phyloP scores from a whole-genome alignment of 2,329 filamentous ascomycete species.

The Sarocladium oryzae region DNA sequence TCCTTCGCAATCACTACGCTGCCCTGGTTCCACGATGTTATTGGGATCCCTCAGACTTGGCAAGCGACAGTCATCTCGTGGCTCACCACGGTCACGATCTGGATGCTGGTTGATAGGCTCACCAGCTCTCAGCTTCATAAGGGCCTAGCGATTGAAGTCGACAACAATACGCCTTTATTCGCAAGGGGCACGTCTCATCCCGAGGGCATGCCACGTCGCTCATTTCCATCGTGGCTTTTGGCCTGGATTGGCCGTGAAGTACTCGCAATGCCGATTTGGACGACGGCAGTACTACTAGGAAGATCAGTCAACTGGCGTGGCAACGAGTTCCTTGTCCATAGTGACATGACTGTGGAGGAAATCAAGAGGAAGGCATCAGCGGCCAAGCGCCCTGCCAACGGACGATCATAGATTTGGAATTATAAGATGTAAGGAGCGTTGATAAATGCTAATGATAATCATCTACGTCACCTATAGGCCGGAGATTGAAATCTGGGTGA shows the following conservation, averaged over 20 bases:
- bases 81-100: slow-evolving; percentile 56
- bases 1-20: slow-evolving; percentile 73
- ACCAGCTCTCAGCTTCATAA: slow-evolving; percentile 71
- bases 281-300: slow-evolving; percentile 83
- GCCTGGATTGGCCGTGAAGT: slow-evolving; percentile 83
- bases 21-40: slow-evolving; percentile 48
- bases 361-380: slow-evolving; percentile 18
- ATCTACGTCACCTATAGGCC: too few species aligned
- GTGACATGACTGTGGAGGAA: slow-evolving; percentile 72
- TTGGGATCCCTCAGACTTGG: slow-evolving; percentile 62
- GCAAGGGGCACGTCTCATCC: slow-evolving; percentile 40
- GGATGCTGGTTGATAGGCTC: slow-evolving; percentile 70
- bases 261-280: slow-evolving; percentile 83
- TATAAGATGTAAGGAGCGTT: not conserved
- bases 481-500: too few species aligned
- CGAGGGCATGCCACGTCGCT: slow-evolving; percentile 27
- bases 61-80: slow-evolving; percentile 57
- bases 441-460: too few species aligned
- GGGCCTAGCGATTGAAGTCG: slow-evolving; percentile 61
- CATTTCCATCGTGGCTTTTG: slow-evolving; percentile 50
- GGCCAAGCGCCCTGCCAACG: not conserved
- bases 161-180: slow-evolving; percentile 69
- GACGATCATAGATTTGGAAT: not conserved
- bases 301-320: slow-evolving; percentile 84
- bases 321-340: slow-evolving; percentile 69